These are phyloP conservation scores for Cercospora sp. DNA, from an alignment of 2,329 filamentous ascomycete genomes.

Conservation along the genomic window DNA sequence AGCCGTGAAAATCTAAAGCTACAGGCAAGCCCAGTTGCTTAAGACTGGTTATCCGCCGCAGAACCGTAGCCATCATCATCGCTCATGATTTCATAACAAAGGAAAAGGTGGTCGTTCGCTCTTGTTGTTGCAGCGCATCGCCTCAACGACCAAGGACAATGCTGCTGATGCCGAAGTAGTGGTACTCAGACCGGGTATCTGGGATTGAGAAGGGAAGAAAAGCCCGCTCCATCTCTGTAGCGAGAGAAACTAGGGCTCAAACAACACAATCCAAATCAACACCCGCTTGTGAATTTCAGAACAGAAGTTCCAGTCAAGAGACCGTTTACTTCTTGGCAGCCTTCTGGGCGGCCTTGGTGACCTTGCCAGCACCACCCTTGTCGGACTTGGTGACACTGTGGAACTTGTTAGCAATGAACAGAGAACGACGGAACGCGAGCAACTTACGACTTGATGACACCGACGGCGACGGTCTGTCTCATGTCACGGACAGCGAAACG, in stretches of 20 bases:
- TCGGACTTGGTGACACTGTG: slow-evolving; percentile 46
- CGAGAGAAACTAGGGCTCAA: slow-evolving; percentile 20
- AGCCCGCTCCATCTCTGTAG: slow-evolving; percentile 16
- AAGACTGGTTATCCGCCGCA: slow-evolving; percentile 30
- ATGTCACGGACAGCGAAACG: slow-evolving; percentile 99
- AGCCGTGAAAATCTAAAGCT: slow-evolving; percentile 36
- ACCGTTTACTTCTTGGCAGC: slow-evolving; percentile 43
- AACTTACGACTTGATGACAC: slow-evolving; percentile 31
- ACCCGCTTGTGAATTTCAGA: slow-evolving; percentile 26
- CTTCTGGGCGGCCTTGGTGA: slow-evolving; percentile 50
- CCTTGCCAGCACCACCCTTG: slow-evolving; percentile 52
- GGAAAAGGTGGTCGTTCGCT: slow-evolving; percentile 33
- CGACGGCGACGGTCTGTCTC: slow-evolving; percentile 67
- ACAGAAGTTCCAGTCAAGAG: slow-evolving; percentile 24
- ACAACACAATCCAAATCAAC: slow-evolving; percentile 28
- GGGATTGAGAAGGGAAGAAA: slow-evolving; percentile 24
- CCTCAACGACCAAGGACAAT: slow-evolving; percentile 30
- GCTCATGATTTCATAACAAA: slow-evolving; percentile 39
- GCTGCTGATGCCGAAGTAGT: slow-evolving; percentile 24
- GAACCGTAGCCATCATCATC: slow-evolving; percentile 32
- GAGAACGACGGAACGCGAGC: neutral
- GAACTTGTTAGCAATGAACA: neutral
- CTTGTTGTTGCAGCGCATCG: slow-evolving; percentile 25
- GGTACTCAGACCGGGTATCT: slow-evolving; percentile 25
- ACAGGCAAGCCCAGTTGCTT: slow-evolving; percentile 32